These are phyloP conservation scores for Mortierella claussenii DNA, from an alignment of 192 early-diverging fungal genomes.

Conservation along the genomic window DNA sequence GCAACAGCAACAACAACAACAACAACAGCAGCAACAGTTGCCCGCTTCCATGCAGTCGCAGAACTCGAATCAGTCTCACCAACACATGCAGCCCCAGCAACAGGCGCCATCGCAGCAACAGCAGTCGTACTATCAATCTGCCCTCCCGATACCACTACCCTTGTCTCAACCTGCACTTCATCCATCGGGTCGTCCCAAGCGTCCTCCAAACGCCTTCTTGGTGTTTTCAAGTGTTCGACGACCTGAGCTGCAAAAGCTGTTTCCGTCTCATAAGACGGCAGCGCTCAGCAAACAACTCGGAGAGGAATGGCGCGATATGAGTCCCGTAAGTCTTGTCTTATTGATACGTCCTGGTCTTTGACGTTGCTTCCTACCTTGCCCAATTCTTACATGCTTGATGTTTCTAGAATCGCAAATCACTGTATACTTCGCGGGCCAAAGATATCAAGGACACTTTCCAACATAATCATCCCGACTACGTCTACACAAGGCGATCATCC, in stretches of 20 bases:
- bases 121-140: conserved; percentile 15
- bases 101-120: conserved; percentile 21
- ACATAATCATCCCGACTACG: conserved; percentile 61
- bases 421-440: conserved; percentile 65
- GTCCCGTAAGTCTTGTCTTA: conserved; percentile 28
- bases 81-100: conserved; percentile 18
- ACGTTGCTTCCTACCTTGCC: background rate
- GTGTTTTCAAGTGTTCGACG: conserved; percentile 74
- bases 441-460: conserved; percentile 72
- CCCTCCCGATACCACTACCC: conserved; percentile 1
- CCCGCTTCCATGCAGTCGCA: conserved; percentile 3
- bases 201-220: conserved; percentile 76
- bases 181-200: conserved; percentile 60
- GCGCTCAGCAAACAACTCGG: conserved; percentile 73
- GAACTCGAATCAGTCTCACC: background rate
- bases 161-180: conserved; percentile 19
- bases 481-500: conserved; percentile 62
- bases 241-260: conserved; percentile 66
- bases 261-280: conserved; percentile 69
- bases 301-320: conserved; percentile 72
- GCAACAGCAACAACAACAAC: conserved; percentile 26
- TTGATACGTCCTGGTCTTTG: background rate
- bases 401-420: conserved; percentile 61
- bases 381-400: background rate
- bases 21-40: conserved; percentile 12